phyloP scores from a whole-genome alignment of 768 basidiomycete species.

The Boletellus sp. region DNA sequence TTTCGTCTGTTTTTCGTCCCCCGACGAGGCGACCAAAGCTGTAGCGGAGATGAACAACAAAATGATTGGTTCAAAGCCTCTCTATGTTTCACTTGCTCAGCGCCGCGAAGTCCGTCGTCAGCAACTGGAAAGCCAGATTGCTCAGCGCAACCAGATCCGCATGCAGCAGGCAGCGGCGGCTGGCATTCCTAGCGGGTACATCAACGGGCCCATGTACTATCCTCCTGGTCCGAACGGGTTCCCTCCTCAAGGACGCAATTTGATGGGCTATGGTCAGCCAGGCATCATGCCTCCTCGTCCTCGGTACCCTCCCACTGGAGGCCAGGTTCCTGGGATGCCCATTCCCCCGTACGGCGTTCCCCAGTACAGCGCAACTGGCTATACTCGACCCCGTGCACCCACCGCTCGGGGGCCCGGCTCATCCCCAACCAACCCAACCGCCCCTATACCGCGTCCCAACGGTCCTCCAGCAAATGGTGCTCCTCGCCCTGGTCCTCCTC shows the following conservation, averaged over 20 bases:
- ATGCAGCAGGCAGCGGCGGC: slow-evolving; percentile 94
- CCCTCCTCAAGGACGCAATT: slow-evolving; percentile 64
- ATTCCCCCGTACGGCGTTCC: slow-evolving; percentile 74
- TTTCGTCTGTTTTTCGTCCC: slow-evolving; percentile 97
- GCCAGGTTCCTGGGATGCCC: slow-evolving; percentile 73
- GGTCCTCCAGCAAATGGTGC: slow-evolving; percentile 56
- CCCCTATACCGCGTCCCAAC: slow-evolving; percentile 62
- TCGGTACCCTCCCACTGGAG: slow-evolving; percentile 70
- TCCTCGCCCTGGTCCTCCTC: slow-evolving; percentile 44
- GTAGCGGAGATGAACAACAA: slow-evolving; percentile 99
- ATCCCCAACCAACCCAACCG: slow-evolving; percentile 63
- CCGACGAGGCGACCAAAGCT: slow-evolving; percentile 98
- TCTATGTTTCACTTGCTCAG: slow-evolving; percentile 98
- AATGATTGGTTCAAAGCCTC: slow-evolving; percentile 97
- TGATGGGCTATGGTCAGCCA: slow-evolving; percentile 80
- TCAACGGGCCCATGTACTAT: slow-evolving; percentile 59
- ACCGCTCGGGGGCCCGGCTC: slow-evolving; percentile 64
- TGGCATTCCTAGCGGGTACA: slow-evolving; percentile 59
- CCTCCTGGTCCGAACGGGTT: slow-evolving; percentile 73
- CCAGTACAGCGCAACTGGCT: slow-evolving; percentile 71
- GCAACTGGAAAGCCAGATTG: slow-evolving; percentile 97
- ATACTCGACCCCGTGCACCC: slow-evolving; percentile 61
- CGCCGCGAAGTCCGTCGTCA: slow-evolving; percentile 97
- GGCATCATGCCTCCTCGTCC: slow-evolving; percentile 87
- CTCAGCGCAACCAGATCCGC: slow-evolving; percentile 92